phyloP scores from a whole-genome alignment of 352 stramenopile genomes.

The Pythium diclinum region DNA sequence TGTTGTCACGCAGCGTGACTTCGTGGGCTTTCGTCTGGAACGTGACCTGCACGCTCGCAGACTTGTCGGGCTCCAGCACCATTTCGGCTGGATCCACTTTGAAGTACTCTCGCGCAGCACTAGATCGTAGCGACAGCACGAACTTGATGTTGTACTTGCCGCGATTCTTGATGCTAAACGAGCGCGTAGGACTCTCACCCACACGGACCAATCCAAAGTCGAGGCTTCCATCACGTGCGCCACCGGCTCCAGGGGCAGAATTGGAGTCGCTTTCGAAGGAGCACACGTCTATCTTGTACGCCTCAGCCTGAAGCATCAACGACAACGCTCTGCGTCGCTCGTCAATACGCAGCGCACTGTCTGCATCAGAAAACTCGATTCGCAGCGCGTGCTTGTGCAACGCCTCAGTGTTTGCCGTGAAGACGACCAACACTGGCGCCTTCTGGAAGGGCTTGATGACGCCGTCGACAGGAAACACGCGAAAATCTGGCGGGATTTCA shows the following conservation, averaged over 20 bases:
- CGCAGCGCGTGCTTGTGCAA: conserved; percentile 54
- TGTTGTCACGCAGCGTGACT: conserved; percentile 86
- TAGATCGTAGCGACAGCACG: conserved; percentile 55
- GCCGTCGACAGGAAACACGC: conserved; percentile 68
- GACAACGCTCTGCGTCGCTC: conserved; percentile 34
- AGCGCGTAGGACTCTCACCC: conserved; percentile 72
- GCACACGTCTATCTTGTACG: conserved; percentile 90
- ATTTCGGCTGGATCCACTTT: conserved; percentile 76
- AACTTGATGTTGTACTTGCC: conserved; percentile 95
- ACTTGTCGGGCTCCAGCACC: conserved; percentile 69
- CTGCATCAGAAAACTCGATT: conserved; percentile 84
- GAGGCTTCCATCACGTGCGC: conserved; percentile 57
- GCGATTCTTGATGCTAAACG: conserved; percentile 87
- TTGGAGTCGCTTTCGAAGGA: conserved; percentile 60
- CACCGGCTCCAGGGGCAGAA: conserved; percentile 7
- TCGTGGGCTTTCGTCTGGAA: conserved; percentile 76
- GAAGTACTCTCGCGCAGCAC: conserved; percentile 65
- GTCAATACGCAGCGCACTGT: conserved; percentile 49
- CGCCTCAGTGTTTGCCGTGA: conserved; percentile 66
- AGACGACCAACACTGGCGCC: conserved; percentile 55
- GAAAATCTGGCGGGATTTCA: conserved; percentile 58
- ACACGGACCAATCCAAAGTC: conserved; percentile 94
- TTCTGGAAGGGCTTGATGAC: conserved; percentile 72
- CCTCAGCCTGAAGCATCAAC: conserved; percentile 71
- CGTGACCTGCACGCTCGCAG: conserved; percentile 64